Conservation (phyloP, 2,329 filamentous ascomycete genomes). For the Gaeumannomyces sp. region DNA sequence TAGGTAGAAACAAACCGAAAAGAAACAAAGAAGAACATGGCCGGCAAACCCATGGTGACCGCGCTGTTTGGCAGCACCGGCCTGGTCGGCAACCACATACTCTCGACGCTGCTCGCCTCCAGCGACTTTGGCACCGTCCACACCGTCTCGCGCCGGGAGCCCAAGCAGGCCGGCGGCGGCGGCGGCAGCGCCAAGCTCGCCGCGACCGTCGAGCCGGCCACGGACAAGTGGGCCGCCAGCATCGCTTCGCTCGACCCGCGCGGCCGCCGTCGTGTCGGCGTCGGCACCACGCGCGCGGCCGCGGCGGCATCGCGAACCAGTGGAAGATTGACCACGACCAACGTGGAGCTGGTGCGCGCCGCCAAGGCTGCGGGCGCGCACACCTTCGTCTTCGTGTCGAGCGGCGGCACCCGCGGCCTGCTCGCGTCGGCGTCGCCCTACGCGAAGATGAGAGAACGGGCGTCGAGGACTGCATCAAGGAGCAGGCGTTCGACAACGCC, state of each 20-base stretch:
- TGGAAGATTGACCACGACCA: slow-evolving; percentile 83
- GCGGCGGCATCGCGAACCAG: slow-evolving; percentile 72
- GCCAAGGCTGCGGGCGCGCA: slow-evolving; percentile 67
- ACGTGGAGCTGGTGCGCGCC: slow-evolving; percentile 68
- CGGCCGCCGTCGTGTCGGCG: slow-evolving; percentile 65
- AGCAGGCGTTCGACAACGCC: slow-evolving; percentile 67
- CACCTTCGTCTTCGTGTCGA: slow-evolving; percentile 73
- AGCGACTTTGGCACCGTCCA: slow-evolving; percentile 46
- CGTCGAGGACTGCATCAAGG: slow-evolving; percentile 71
- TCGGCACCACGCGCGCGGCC: slow-evolving; percentile 71
- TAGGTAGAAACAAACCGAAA: background rate
- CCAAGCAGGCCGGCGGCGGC: slow-evolving; percentile 30
- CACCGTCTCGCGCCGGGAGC: slow-evolving; percentile 62
- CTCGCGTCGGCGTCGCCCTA: slow-evolving; percentile 38
- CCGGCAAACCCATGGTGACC: slow-evolving; percentile 32
- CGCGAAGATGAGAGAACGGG: slow-evolving; percentile 77
- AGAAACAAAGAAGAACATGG: slow-evolving; percentile 26
- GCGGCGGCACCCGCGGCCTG: slow-evolving; percentile 39
- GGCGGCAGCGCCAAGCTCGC: slow-evolving; percentile 47
- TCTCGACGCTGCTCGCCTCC: slow-evolving; percentile 54
- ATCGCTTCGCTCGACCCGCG: slow-evolving; percentile 42
- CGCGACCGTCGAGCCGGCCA: slow-evolving; percentile 62
- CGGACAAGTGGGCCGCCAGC: slow-evolving; percentile 58
- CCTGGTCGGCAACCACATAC: slow-evolving; percentile 67
- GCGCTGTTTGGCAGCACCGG: slow-evolving; percentile 58